A percentile compares a stretch with the other conserved stretches of the same genome.
Conservation (phyloP, 352 stramenopile genomes). For the Aphanomyces stellatus region DNA sequence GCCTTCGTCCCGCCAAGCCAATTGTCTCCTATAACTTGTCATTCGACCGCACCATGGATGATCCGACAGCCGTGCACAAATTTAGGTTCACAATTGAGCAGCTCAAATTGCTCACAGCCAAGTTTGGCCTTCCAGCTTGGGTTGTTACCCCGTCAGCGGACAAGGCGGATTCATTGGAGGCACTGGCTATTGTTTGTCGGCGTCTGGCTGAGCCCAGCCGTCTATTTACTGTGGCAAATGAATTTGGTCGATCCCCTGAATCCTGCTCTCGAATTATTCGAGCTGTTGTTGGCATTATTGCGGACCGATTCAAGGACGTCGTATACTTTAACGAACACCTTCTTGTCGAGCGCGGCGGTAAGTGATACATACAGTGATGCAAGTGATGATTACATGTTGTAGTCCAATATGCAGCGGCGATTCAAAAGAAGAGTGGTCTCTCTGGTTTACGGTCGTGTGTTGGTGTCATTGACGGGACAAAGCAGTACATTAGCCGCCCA, state of each 20-base stretch:
- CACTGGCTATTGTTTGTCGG: neutral
- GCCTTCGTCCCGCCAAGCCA: neutral
- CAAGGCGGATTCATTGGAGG: neutral
- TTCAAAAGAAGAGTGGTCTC: neutral
- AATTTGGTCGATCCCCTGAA: slow-evolving; percentile 2
- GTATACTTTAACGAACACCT: neutral
- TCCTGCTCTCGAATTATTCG: neutral
- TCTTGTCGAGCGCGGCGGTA: neutral
- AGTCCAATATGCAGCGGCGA: neutral
- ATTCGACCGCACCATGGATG: neutral
- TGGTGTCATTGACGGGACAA: slow-evolving; percentile 21
- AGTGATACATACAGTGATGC: too few species aligned
- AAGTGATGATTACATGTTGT: too few species aligned
- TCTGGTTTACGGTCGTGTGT: neutral
- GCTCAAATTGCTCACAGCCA: neutral
- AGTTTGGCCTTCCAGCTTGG: neutral
- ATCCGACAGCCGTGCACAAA: neutral
- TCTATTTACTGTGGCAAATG: slow-evolving; percentile 1
- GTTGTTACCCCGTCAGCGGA: neutral
- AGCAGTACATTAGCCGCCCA: slow-evolving; percentile 10
- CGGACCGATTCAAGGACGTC: neutral
- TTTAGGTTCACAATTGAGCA: neutral
- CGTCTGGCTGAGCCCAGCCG: neutral
- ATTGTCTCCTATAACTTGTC: neutral
- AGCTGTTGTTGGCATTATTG: neutral